Evolutionary conservation across 2,329 filamentous ascomycete species (phyloP).

Genomic region (Fusarium pilosicola): DNA sequence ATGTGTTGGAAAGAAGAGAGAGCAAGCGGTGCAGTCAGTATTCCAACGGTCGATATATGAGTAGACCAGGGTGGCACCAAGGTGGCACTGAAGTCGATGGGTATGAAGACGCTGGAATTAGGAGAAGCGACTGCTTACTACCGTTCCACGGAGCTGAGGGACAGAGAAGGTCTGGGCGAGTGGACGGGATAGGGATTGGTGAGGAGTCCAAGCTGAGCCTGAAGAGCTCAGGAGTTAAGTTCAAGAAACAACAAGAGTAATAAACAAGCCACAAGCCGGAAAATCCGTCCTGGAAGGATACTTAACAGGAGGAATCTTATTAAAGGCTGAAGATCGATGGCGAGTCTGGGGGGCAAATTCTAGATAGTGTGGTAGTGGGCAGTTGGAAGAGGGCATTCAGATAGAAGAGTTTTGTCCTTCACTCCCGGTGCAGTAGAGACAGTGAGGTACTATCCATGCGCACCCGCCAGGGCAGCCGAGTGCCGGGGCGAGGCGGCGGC

Average conservation of each 20-base stretch:
- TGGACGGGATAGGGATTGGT: background rate
- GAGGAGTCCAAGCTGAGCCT: background rate
- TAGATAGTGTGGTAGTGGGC: background rate
- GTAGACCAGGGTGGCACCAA: conserved; percentile 27
- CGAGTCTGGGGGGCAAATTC: conserved; percentile 22
- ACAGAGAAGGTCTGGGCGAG: background rate
- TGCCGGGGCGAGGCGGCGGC: conserved; percentile 24
- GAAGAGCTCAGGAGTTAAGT: conserved; percentile 2
- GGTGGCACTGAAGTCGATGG: conserved; percentile 29
- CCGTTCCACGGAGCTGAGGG: conserved; percentile 4
- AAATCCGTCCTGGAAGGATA: conserved; percentile 10
- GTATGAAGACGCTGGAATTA: conserved; percentile 6
- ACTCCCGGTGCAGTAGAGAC: background rate
- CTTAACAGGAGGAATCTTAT: conserved; percentile 7
- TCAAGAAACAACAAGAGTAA: background rate
- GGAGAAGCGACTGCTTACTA: conserved; percentile 9
- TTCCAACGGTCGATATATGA: conserved; percentile 33
- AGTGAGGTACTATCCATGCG: conserved; percentile 1
- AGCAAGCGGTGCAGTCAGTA: conserved; percentile 20
- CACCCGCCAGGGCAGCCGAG: conserved; percentile 29
- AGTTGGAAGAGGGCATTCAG: conserved; percentile 28
- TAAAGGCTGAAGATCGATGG: conserved; percentile 20
- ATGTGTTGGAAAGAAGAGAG: conserved; percentile 15
- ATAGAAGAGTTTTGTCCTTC: conserved; percentile 26
- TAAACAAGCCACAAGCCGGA: conserved; percentile 18